Conservation (phyloP, 371 early-diverging fungal genomes). For the Mortierella sp. region DNA sequence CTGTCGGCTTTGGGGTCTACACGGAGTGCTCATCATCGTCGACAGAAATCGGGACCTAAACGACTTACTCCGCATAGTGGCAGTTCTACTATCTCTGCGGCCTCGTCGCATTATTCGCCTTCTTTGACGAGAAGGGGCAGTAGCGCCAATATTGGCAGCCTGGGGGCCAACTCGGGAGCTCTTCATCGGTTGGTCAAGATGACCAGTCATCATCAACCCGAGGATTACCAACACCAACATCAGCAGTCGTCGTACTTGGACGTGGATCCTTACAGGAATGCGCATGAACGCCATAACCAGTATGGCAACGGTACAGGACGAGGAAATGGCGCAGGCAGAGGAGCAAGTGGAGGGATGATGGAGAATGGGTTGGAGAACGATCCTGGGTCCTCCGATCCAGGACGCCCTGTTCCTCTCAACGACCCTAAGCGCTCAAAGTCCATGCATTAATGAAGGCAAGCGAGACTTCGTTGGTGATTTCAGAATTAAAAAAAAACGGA, state of each 20-base stretch:
- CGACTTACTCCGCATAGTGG: slow-evolving; percentile 17
- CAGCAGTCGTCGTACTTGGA: slow-evolving; percentile 12
- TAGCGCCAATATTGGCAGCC: slow-evolving; percentile 21
- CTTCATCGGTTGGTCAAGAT: slow-evolving; percentile 13
- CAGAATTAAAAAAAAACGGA: not conserved
- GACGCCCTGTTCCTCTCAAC: slow-evolving; percentile 20
- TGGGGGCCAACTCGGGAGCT: not conserved
- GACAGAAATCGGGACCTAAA: slow-evolving; percentile 51
- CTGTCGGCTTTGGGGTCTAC: not conserved
- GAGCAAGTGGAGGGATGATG: not conserved
- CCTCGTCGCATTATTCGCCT: slow-evolving; percentile 12
- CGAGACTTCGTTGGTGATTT: not conserved
- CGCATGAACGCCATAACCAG: slow-evolving; percentile 11
- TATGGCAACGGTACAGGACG: not conserved
- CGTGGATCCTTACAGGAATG: slow-evolving; percentile 1
- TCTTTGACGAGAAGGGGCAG: slow-evolving; percentile 32
- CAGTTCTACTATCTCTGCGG: not conserved
- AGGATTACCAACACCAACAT: not conserved
- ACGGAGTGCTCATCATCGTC: slow-evolving; percentile 29
- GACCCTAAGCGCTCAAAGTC: slow-evolving; percentile 53
- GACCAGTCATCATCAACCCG: slow-evolving; percentile 35
- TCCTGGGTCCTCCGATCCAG: slow-evolving; percentile 15
- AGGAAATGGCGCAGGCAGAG: not conserved
- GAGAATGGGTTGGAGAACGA: slow-evolving; percentile 12
- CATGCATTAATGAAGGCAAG: slow-evolving; percentile 24